Base-by-base conservation (phyloP, 148 eudicot genomes). In the Camellia granthamiana region DNA sequence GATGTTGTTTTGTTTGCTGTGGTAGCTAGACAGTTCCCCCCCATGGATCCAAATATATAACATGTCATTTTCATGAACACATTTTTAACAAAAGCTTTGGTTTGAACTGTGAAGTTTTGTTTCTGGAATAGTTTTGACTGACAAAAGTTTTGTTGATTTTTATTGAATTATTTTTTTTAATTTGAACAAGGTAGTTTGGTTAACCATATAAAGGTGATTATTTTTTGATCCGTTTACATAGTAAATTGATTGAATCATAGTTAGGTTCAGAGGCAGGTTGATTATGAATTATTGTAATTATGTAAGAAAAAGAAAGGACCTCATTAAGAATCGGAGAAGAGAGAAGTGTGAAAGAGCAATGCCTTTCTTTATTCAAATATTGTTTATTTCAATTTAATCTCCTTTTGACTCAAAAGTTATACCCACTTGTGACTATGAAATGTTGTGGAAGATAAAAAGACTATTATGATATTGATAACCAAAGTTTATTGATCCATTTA, bases 351-450 rank as follows among this genome's bases (percentile, higher is more conserved):
- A n/a, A 67, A 67, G 43, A 66, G 54, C 47, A 77, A 9, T 51
- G 30, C 42, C 16, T 77, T 64, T 18, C 72, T 67, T 78, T 67
- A 67, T 66, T 61, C 55, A 58, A 46, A 14, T 76, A 61, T 5
- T 61, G 16, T 60, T 76, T 43, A 54, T 76, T 60, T 18, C 46
- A 51, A 11, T 42, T n/a, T 44, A 65, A 30, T 13, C 79, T 13
- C 46, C 19, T 63, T 75, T 77, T 77, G 79, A 63, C 46, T 13
- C 18, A 23, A 64, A 77, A 77, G 70, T 64, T 62, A 15, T 60
- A 10, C 65, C 77, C 78, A 61, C 52, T 76, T 58, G 23, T 38
- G 67, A 60, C 52, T 19, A 23, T 59, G 54, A 43, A 56, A 15
- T 42, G n/a, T 59, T n/a, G 38, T 42, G 78, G 23, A n/a, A 23